Evolutionary conservation across 129 eudicot genomes (phyloP), one percentile per base, ranked within the genome.

Genomic region (Cynara cardunculus): DNA sequence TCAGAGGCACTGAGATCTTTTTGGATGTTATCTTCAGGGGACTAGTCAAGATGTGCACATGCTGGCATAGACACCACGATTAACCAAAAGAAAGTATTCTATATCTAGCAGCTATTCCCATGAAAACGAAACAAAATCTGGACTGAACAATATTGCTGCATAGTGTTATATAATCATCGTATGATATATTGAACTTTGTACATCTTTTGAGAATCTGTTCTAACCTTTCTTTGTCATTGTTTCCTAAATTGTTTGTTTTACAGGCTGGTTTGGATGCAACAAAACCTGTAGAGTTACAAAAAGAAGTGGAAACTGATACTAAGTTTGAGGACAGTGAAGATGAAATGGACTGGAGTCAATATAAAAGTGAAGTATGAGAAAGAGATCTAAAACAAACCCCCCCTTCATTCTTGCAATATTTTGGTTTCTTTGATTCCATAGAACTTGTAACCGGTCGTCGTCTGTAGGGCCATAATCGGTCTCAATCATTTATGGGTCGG

Each of bases 311-410:
- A 71, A 37, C 25, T 22, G 88, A 84, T 19, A 22, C 64, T 3
- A 86, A 88, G 84, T 69, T 88, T 62, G 65, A 75, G 67, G 94
- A 90, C 10, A 81, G 76, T 13, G 94, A 92, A 37, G 97, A 88
- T 21, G 94, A 92, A 71, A 5, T 67, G 44, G 24, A 59, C 65
- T 92, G 92, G 92, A 85, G 86, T 85, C 83, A 83, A 14, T 89
- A 86, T 71, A 89, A 73, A 85, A 82, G 93, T 81, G 91, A 91
- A 16, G 25, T 86, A 37, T 88, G 80, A 81, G 2, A 65, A 7
- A 16, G 5, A 41, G 12, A 18, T 56, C 24, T 56, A 56, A 56
- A 56, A 56, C 65, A 56, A 56, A 18, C 65, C 65, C 65, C 24
- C 56, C 4, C 12, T 41, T 41, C 53, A 41, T 41, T 41, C 53